A percentile compares a stretch with the other conserved stretches of the same genome.
Conservation (phyloP, 2,329 filamentous ascomycete species). For the Fusarium agapanthi region DNA sequence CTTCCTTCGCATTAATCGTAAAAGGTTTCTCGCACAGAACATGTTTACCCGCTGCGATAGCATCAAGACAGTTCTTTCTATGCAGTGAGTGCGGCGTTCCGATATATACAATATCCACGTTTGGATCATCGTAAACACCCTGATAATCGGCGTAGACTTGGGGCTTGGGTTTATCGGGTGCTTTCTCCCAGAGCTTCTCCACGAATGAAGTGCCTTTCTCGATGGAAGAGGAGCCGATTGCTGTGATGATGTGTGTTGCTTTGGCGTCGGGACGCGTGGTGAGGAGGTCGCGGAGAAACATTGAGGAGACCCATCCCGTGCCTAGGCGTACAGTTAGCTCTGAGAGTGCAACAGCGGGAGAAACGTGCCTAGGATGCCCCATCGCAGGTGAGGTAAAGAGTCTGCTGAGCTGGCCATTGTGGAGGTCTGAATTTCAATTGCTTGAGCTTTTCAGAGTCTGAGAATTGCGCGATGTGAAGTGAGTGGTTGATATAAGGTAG, state of each 20-base stretch:
- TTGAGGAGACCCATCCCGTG: conserved; percentile 26
- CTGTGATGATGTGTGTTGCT: conserved; percentile 1
- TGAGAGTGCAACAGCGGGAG: rapidly evolving
- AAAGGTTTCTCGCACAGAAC: conserved; percentile 58
- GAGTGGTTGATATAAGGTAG: neutral
- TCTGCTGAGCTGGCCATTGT: neutral
- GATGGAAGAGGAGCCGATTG: neutral
- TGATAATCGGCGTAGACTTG: conserved; percentile 38
- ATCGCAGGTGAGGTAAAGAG: conserved; percentile 1
- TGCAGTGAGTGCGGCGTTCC: conserved; percentile 57
- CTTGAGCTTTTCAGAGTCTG: rapidly evolving
- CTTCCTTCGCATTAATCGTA: conserved; percentile 32
- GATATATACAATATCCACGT: conserved; percentile 57
- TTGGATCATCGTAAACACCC: conserved; percentile 51
- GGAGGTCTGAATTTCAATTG: rapidly evolving
- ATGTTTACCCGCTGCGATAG: conserved; percentile 54
- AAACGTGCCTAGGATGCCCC: conserved; percentile 1
- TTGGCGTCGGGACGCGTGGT: neutral
- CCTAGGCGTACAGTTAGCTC: neutral
- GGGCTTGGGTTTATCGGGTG: neutral
- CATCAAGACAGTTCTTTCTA: conserved; percentile 53
- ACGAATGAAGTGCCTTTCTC: conserved; percentile 1
- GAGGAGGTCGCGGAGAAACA: conserved; percentile 12
- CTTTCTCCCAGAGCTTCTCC: conserved; percentile 3
- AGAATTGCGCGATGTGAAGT: neutral